A percentile compares a stretch with the other conserved stretches of the same genome.
Evolutionary conservation across 441 rosid species (phyloP).

Genomic region (Geranium incanum): DNA sequence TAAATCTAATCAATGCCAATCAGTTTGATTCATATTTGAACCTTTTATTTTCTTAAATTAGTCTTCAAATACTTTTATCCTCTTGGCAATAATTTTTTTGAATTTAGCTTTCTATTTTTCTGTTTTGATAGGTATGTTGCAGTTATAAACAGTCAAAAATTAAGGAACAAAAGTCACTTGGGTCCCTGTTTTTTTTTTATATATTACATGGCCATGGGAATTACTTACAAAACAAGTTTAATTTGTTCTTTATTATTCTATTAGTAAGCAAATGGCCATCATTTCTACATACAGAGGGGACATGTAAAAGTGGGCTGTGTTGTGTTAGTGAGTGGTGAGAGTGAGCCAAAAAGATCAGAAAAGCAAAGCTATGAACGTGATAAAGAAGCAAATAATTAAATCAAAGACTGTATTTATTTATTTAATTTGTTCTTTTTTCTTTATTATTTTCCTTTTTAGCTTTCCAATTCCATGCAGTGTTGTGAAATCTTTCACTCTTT

Average conservation of each 20-base stretch:
- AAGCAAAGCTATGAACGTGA: constrained; percentile 14
- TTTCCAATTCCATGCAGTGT: constrained; percentile 8
- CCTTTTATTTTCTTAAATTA: too few relatives aligned
- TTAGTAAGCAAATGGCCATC: constrained; percentile 6
- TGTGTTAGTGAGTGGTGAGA: background rate
- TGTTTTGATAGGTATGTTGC: too few relatives aligned
- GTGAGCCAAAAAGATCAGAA: background rate
- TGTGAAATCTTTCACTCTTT: background rate
- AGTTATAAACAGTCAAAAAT: too few relatives aligned
- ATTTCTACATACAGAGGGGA: background rate
- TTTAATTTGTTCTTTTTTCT: background rate
- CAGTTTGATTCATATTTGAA: too few relatives aligned
- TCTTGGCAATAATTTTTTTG: too few relatives aligned
- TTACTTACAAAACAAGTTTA: too few relatives aligned
- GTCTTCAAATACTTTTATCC: too few relatives aligned
- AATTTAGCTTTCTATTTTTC: too few relatives aligned
- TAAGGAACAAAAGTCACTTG: too few relatives aligned
- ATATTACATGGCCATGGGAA: too few relatives aligned
- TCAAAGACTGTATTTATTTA: background rate
- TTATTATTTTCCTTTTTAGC: background rate
- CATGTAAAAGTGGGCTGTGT: constrained; percentile 5
- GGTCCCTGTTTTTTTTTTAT: too few relatives aligned
- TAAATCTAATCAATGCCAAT: too few relatives aligned
- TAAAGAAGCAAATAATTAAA: constrained; percentile 9
- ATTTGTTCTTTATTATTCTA: background rate